Conservation (phyloP, 352 stramenopile species). For the Globisporangium nagaii region DNA sequence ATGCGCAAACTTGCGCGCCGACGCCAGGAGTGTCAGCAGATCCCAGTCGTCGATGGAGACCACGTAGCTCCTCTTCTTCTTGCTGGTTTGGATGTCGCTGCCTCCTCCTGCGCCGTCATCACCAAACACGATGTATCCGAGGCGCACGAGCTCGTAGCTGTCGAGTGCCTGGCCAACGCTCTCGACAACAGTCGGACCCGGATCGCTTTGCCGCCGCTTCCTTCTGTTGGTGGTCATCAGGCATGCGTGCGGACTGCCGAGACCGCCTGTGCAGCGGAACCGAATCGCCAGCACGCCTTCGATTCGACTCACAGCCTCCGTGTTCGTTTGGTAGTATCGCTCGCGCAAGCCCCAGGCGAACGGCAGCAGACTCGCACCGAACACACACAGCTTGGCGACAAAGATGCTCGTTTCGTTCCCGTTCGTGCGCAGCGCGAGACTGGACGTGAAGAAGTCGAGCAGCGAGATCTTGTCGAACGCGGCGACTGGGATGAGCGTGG, state of each 20-base stretch:
- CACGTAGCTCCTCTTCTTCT: neutral
- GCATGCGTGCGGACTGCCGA: neutral
- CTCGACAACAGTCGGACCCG: neutral
- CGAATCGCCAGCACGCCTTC: neutral
- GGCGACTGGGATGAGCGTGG: slow-evolving; percentile 1
- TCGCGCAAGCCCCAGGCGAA: neutral
- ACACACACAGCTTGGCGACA: slow-evolving; percentile 3
- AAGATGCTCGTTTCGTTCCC: slow-evolving; percentile 11
- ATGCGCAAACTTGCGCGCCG: neutral
- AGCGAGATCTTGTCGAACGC: slow-evolving; percentile 10
- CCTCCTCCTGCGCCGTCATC: neutral
- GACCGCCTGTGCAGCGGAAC: neutral
- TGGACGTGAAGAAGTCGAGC: slow-evolving; percentile 6
- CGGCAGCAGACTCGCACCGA: neutral
- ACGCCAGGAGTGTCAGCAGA: neutral
- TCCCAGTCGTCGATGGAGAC: slow-evolving; percentile 15
- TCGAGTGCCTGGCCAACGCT: neutral
- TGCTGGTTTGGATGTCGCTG: no score
- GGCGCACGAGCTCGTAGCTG: slow-evolving; percentile 13
- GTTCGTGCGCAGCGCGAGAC: slow-evolving; percentile 11
- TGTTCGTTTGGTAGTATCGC: neutral
- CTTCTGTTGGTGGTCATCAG: neutral
- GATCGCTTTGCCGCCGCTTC: neutral
- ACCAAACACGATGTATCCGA: slow-evolving; percentile 19
- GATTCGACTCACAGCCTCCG: no score